phyloP scores from a whole-genome alignment of 129 eudicot genomes.

The Smallanthus sonchifolius region DNA sequence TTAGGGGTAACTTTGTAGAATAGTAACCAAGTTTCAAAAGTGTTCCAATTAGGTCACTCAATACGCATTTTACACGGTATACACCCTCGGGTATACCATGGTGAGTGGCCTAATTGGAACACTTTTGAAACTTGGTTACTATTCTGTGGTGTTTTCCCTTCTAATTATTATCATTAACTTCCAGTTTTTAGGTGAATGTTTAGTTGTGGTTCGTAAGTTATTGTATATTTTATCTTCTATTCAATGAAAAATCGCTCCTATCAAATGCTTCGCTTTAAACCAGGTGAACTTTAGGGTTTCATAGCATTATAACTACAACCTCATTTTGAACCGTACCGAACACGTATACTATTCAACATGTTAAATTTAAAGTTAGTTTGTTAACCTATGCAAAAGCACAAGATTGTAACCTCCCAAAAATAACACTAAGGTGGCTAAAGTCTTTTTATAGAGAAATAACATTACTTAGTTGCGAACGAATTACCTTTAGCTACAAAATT shows the following conservation, averaged over 20 bases:
- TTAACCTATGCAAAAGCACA: not conserved
- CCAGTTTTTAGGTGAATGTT: not conserved
- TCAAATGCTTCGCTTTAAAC: not conserved
- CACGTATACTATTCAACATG: not conserved
- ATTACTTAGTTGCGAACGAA: not conserved
- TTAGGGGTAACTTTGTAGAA: no score
- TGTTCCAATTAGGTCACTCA: no score
- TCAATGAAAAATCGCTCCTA: not conserved
- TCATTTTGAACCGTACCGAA: not conserved
- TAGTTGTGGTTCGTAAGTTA: not conserved
- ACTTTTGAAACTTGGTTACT: no score
- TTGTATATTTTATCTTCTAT: not conserved
- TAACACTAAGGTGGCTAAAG: not conserved
- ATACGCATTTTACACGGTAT: no score
- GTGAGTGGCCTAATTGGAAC: no score
- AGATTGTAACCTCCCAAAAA: not conserved
- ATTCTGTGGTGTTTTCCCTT: no score
- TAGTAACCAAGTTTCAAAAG: no score
- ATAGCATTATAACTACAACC: not conserved
- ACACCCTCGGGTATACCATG: no score
- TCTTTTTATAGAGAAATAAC: not conserved
- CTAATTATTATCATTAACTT: not conserved
- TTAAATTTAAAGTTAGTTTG: not conserved
- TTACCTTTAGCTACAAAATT: conserved; percentile 2
- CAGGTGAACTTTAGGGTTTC: not conserved